Evolutionary conservation across 139 green algal genomes (phyloP), one percentile per base, ranked within the genome.

Genomic region (Picochlorum sp.): DNA sequence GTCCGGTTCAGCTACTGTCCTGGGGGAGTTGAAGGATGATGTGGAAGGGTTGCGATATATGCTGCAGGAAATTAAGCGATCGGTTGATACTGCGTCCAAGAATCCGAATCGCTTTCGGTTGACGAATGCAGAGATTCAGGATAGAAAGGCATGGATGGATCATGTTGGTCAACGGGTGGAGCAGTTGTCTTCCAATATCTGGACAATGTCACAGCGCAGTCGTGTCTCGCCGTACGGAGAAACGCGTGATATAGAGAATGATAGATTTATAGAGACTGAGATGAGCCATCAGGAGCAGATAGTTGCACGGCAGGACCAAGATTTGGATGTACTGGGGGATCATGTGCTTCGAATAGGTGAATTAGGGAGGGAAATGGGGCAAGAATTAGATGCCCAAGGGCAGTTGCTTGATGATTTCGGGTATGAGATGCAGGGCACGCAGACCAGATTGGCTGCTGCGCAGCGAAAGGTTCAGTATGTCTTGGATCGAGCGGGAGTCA

Each of bases 41-140:
- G 78, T 68, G 57, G 66, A 71, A 55, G 81, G 74, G 45, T 66
- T 85, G 10, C 26, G 64, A 31, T 79, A 79, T 50, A 79, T 79
- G 66, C 44, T 81, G 0, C 72, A 86, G 0, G 85, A 95, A 61
- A 79, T 95, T 45, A 74, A 86, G 14, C 83, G 76, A 20, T 82
- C 86, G 4, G 78, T 94, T 20, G 81, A 89, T 47, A 65, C 80
- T 1, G 86, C 87, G 44, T 80, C 88, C 28, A 81, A 79, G 62
- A 84, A 94, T 63, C 85, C 85, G 49, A 49, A 74, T 47, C 75
- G 81, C 4, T 95, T 95, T 68, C 82, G 81, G 31, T 68, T 95
- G 2, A 83, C 72, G 1, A 74, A 74, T 6, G 75, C 83, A 31
- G 87, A 95, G 68, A 76, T 94, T 18, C 68, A 52, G 18, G 76